Evolutionary conservation across 2,329 filamentous ascomycete species (phyloP).

Genomic region (Colletotrichum cuscutae): DNA sequence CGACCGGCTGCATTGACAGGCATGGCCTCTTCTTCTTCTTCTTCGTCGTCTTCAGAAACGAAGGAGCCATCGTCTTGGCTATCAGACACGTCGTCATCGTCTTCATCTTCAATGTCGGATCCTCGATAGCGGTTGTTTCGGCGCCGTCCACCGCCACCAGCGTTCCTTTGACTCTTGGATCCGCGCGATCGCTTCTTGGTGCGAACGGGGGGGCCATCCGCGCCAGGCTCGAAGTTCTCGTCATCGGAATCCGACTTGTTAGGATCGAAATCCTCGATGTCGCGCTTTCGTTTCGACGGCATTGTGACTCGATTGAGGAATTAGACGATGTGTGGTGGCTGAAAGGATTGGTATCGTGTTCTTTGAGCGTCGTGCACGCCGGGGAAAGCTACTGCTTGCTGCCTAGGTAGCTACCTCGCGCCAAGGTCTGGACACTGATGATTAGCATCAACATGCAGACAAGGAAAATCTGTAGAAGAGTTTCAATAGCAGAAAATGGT

Average conservation of each 20-base stretch:
- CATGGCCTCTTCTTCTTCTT: conserved; percentile 50
- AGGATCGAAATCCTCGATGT: conserved; percentile 69
- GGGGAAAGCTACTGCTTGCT: conserved; percentile 1
- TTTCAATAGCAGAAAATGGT: neutral
- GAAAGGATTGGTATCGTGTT: conserved; percentile 7
- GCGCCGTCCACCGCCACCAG: conserved; percentile 47
- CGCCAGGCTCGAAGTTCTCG: conserved; percentile 70
- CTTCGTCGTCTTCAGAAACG: conserved; percentile 51
- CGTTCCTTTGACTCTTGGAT: conserved; percentile 49
- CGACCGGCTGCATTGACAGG: conserved; percentile 60
- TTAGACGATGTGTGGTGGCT: neutral
- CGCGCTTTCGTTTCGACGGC: conserved; percentile 67
- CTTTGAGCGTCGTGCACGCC: conserved; percentile 19
- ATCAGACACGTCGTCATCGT: conserved; percentile 63
- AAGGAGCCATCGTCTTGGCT: conserved; percentile 63
- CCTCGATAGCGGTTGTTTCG: conserved; percentile 61
- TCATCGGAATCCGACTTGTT: conserved; percentile 75
- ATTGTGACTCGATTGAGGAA: conserved; percentile 41
- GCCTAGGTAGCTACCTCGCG: conserved; percentile 1
- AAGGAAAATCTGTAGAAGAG: neutral
- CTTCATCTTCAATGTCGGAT: conserved; percentile 72
- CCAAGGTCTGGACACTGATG: neutral
- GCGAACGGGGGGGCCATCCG: conserved; percentile 54
- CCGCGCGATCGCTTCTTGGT: conserved; percentile 48
- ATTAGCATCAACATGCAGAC: neutral